Base-by-base conservation (phyloP, 2,329 filamentous ascomycete species). In the Colletotrichum navitas region DNA sequence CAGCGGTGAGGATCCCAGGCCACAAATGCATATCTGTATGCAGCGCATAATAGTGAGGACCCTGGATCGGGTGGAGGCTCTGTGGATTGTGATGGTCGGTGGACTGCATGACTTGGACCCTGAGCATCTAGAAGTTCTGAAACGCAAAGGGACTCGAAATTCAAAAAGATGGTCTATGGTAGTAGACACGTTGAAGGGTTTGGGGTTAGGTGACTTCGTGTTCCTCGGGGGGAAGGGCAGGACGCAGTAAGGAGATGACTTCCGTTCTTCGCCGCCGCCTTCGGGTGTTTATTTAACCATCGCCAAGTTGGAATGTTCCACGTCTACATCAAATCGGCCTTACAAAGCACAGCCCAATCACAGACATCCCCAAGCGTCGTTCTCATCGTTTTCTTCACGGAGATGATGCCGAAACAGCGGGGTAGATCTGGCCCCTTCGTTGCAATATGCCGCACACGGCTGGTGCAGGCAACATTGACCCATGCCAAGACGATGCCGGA, bases 91-190 rank as follows among this genome's bases (percentile, higher is more conserved):
- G 60, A 39, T 39, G 41, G 63, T 29, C 26, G 51, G 63, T 51
- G 24, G 43, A 70, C 63, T 58, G 59, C 59, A 68, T 71, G 65
- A 68, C 59, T 71, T 68, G 64, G 68, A 68, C 68, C 68, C 68
- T 68, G 68, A 71, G 52, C 47, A 63, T 71, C 59, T 63, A 21
- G 41, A 68, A 59, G 45, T 36, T 63, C 65, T 71, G 68, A 71
- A 71, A 71, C 65, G 52, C 52, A 60, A 41, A 45, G 59, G 32
- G 56, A 68, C 39, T 63, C 65, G 68, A 71, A 71, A 68, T 58
- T 59, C 43, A 39, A 58, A 52, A 43, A 63, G 36, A 54, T 49
- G 52, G 47, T 43, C 58, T 68, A 59, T 43, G 63, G 47, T 51
- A 41, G 47, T 51, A 41, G 24, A 47, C 18, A 62, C 47, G 49